phyloP scores from a whole-genome alignment of 1,284 basidiomycete genomes.

The Ustilago trichophora region DNA sequence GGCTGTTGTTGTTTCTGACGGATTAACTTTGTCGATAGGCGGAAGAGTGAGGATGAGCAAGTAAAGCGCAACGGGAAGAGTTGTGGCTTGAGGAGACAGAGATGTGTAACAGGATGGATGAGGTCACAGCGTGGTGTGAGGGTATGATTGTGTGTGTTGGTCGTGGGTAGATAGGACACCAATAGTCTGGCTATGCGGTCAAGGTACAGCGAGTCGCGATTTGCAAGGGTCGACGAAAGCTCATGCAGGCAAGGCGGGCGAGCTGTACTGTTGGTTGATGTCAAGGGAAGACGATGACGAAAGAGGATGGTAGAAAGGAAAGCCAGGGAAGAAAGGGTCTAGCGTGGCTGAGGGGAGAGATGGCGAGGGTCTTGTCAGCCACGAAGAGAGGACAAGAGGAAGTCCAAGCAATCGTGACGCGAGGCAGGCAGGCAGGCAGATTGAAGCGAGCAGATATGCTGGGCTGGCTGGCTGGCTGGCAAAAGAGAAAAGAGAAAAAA shows the following conservation, averaged over 20 bases:
- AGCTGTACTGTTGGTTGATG: background rate
- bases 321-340: conserved; percentile 25
- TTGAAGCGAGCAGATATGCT: background rate
- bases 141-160: background rate
- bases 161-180: background rate
- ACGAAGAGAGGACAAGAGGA: conserved; percentile 1
- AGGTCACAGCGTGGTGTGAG: background rate
- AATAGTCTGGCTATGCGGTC: background rate
- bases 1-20: too few species aligned
- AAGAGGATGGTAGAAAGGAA: conserved; percentile 11
- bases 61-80: too few species aligned
- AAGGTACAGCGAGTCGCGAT: conserved; percentile 6
- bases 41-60: too few species aligned
- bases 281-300: conserved; percentile 24
- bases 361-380: conserved; percentile 13
- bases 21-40: too few species aligned
- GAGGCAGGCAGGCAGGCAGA: background rate
- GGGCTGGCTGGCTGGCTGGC: too few species aligned
- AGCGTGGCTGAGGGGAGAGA: conserved; percentile 24
- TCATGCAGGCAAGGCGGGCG: too few species aligned
- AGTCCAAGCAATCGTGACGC: too few species aligned
- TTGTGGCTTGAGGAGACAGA: too few species aligned
- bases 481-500: background rate
- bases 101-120: background rate
- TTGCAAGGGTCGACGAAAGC: too few species aligned